These are phyloP conservation scores for Saccharomycopsis fodiens DNA, from an alignment of 805 yeast genomes.

Conservation along the genomic window DNA sequence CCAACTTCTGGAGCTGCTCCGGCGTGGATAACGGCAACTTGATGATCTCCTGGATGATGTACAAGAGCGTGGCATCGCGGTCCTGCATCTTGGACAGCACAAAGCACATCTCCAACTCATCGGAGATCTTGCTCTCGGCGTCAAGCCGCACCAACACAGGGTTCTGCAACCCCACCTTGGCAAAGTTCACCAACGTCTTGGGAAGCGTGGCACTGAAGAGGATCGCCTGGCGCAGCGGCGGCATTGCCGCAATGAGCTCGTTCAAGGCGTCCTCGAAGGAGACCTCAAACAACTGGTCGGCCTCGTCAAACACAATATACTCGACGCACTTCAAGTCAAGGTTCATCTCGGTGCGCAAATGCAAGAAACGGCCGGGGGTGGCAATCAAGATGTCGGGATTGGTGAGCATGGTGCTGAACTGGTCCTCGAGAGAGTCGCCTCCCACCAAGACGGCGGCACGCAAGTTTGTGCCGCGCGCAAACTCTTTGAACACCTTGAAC, in stretches of 20 bases:
- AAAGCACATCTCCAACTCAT: constrained; percentile 84
- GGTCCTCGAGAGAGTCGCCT: constrained; percentile 98
- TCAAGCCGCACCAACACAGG: constrained; percentile 91
- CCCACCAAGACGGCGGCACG: constrained; percentile 81
- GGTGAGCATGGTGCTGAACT: constrained; percentile 83
- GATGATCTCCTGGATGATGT: constrained; percentile 74
- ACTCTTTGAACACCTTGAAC: constrained; percentile 79
- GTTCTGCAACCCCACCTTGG: constrained; percentile 89
- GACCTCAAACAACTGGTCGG: constrained; percentile 93
- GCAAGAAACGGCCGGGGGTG: constrained; percentile 96
- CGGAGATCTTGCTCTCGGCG: constrained; percentile 86
- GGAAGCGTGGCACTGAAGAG: constrained; percentile 95
- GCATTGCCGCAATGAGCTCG: constrained; percentile 78
- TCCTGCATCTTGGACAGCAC: constrained; percentile 75
- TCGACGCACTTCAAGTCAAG: constrained; percentile 77
- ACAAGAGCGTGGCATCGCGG: constrained; percentile 79
- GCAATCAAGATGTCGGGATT: constrained; percentile 95
- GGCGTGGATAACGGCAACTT: constrained; percentile 73
- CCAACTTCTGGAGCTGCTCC: constrained; percentile 54
- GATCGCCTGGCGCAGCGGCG: constrained; percentile 76
- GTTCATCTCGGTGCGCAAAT: constrained; percentile 92
- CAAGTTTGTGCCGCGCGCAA: constrained; percentile 74
- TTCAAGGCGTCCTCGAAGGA: constrained; percentile 92
- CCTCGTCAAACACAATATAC: constrained; percentile 93
- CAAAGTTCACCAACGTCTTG: constrained; percentile 85